Conservation (phyloP, 2,329 filamentous ascomycete species). For the Beauveria sp. region DNA sequence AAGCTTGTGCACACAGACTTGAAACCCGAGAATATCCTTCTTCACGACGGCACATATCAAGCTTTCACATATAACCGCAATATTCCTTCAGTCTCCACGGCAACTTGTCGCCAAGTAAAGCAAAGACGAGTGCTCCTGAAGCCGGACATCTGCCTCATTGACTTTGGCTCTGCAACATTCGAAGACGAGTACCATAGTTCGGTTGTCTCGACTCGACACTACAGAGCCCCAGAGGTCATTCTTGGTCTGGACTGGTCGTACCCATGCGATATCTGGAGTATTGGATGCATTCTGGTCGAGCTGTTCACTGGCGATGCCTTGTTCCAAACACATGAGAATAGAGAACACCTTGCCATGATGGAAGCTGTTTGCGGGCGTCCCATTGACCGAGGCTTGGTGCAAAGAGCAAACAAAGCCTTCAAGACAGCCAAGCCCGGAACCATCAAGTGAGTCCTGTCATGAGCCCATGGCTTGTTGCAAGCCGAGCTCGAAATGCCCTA, state of each 20-base stretch:
- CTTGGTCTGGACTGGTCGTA: constrained; percentile 64
- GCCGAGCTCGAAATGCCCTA: background rate
- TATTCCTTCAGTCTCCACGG: constrained; percentile 59
- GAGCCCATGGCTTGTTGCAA: background rate
- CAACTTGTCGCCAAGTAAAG: constrained; percentile 51
- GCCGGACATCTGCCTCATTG: constrained; percentile 62
- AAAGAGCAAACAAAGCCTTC: constrained; percentile 6
- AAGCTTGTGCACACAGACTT: constrained; percentile 90
- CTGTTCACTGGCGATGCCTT: constrained; percentile 65
- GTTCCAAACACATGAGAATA: constrained; percentile 66
- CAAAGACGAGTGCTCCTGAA: constrained; percentile 59
- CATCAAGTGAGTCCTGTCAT: constrained; percentile 1
- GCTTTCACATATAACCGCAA: constrained; percentile 64
- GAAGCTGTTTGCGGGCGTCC: constrained; percentile 55
- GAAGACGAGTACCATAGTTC: constrained; percentile 67
- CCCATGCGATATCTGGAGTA: constrained; percentile 67
- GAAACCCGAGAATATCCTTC: constrained; percentile 63
- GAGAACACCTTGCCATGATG: constrained; percentile 72
- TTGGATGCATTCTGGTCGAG: constrained; percentile 64
- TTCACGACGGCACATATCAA: constrained; percentile 58
- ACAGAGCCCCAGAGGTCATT: constrained; percentile 64
- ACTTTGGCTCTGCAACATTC: constrained; percentile 66
- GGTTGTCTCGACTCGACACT: constrained; percentile 63
- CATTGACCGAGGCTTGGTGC: constrained; percentile 30
- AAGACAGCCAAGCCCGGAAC: constrained; percentile 4